These are phyloP conservation scores for Botrytis fabae DNA, from an alignment of 2,329 filamentous ascomycete genomes.

Conservation along the genomic window DNA sequence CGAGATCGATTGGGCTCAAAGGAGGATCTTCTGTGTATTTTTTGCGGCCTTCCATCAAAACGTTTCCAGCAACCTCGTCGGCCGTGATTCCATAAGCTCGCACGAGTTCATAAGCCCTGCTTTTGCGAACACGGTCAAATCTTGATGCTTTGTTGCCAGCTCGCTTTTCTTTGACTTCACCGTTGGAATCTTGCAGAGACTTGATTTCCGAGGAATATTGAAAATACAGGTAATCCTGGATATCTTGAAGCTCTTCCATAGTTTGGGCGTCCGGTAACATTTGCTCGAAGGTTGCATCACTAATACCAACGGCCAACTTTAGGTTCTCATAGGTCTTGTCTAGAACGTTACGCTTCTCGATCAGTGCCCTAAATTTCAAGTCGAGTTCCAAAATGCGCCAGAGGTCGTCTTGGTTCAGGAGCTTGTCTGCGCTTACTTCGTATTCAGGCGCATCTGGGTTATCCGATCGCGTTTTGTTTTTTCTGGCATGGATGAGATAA, in stretches of 20 bases:
- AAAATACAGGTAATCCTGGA: constrained; percentile 96
- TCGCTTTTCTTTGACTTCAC: constrained; percentile 63
- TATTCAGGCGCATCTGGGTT: constrained; percentile 72
- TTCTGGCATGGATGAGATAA: constrained; percentile 88
- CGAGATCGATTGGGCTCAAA: constrained; percentile 80
- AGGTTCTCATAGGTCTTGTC: constrained; percentile 77
- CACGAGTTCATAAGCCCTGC: constrained; percentile 79
- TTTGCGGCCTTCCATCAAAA: constrained; percentile 73
- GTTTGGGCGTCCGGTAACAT: constrained; percentile 78
- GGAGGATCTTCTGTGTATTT: constrained; percentile 82
- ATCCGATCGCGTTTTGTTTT: constrained; percentile 57
- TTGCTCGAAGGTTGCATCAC: constrained; percentile 76
- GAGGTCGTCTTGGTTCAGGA: constrained; percentile 87
- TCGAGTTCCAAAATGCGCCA: constrained; percentile 96
- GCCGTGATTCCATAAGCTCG: constrained; percentile 87
- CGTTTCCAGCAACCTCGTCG: constrained; percentile 85
- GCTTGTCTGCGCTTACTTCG: constrained; percentile 77
- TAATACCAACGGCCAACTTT: constrained; percentile 58
- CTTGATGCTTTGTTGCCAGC: constrained; percentile 79
- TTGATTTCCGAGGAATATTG: constrained; percentile 83
- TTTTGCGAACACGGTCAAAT: constrained; percentile 80
- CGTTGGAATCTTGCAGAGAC: constrained; percentile 67
- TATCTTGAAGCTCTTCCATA: constrained; percentile 93
- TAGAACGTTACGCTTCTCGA: constrained; percentile 87
- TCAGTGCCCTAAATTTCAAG: constrained; percentile 88